These are phyloP conservation scores for Verticillium klebahnii DNA, from an alignment of 2,329 filamentous ascomycete genomes.

Conservation along the genomic window DNA sequence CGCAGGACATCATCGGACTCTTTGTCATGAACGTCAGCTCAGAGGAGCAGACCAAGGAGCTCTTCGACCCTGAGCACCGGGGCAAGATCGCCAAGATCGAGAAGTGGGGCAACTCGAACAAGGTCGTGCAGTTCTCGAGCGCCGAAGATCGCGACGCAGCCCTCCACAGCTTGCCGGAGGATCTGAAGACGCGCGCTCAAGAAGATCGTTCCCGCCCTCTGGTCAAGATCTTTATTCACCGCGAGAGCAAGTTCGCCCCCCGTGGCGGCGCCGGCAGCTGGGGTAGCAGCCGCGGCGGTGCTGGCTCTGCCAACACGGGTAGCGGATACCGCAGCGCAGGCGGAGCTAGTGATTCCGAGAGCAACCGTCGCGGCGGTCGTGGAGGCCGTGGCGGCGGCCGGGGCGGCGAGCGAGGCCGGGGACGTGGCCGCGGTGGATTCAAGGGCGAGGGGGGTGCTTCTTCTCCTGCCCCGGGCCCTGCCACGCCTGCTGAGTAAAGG, in stretches of 20 bases:
- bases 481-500: constrained; percentile 36
- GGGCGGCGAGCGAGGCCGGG: constrained; percentile 52
- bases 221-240: constrained; percentile 77
- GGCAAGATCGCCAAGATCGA: constrained; percentile 74
- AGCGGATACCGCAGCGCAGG: constrained; percentile 83
- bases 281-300: constrained; percentile 62
- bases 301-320: constrained; percentile 44
- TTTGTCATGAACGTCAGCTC: constrained; percentile 85
- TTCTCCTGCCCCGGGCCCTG: constrained; percentile 48
- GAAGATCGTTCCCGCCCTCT: constrained; percentile 75
- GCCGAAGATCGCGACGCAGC: constrained; percentile 76
- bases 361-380: constrained; percentile 50
- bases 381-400: constrained; percentile 54
- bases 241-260: constrained; percentile 50
- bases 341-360: constrained; percentile 67
- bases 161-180: constrained; percentile 67
- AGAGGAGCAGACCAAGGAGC: constrained; percentile 75
- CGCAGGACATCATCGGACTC: constrained; percentile 72
- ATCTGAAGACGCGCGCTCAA: constrained; percentile 67
- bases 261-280: constrained; percentile 65
- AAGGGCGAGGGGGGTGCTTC: constrained; percentile 55
- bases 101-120: constrained; percentile 74
- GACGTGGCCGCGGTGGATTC: constrained; percentile 50
- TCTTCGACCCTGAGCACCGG: constrained; percentile 80
- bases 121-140: constrained; percentile 80